Evolutionary conservation across 2,329 filamentous ascomycete genomes (phyloP).

Genomic region (Phialemoniopsis sp.): DNA sequence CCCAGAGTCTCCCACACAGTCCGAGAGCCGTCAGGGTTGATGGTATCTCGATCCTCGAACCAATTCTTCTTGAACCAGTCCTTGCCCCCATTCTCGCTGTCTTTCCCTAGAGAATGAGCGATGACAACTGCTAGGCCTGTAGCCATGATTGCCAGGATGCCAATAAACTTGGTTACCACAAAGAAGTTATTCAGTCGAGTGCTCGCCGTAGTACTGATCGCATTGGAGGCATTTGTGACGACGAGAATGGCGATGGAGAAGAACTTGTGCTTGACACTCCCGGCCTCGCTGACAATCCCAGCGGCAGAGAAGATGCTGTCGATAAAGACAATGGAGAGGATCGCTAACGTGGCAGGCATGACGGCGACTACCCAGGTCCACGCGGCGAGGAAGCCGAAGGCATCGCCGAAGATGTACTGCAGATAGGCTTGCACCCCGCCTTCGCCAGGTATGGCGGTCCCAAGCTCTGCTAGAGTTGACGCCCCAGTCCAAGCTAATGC

Average conservation of each 20-base stretch:
- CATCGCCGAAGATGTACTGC: constrained; percentile 55
- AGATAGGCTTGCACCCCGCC: constrained; percentile 62
- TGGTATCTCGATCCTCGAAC: constrained; percentile 48
- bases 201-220: constrained; percentile 50
- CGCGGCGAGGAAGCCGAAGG: constrained; percentile 57
- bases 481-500: constrained; percentile 62
- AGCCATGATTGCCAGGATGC: constrained; percentile 41
- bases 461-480: constrained; percentile 57
- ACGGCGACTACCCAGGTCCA: constrained; percentile 64
- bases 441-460: constrained; percentile 59
- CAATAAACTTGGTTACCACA: constrained; percentile 48
- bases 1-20: constrained; percentile 44
- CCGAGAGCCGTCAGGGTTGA: constrained; percentile 42
- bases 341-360: constrained; percentile 61
- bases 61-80: constrained; percentile 51
- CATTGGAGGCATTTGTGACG: constrained; percentile 46
- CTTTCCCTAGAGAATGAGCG: constrained; percentile 23
- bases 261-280: constrained; percentile 41
- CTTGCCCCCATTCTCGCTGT: constrained; percentile 34
- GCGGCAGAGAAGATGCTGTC: constrained; percentile 52
- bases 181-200: constrained; percentile 53
- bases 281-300: constrained; percentile 39
- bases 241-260: constrained; percentile 43
- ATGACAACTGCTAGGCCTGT: constrained; percentile 43
- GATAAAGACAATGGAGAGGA: constrained; percentile 60